Base-by-base conservation (phyloP, 2,329 filamentous ascomycete genomes). In the Colletotrichum cuscutae region DNA sequence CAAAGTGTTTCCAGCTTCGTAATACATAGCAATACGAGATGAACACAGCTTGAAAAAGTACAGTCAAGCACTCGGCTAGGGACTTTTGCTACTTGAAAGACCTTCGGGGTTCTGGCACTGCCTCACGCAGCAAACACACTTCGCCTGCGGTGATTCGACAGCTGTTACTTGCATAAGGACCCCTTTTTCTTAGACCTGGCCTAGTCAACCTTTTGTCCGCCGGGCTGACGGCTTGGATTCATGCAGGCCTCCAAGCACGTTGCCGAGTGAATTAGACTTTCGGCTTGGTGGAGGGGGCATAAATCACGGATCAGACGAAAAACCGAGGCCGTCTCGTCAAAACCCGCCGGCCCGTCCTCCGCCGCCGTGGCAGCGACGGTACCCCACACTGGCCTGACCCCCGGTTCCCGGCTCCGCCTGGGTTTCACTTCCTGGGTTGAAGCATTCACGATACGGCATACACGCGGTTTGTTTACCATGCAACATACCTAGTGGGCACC, bases 261-360 rank as follows among this genome's bases (percentile, higher is more conserved):
- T 57, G 28, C 58, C 57, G 28, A 28, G n/a, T 11, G 19, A 32
- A 54, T 60, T 64, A 69, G 11, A 59, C 59, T 69, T 72, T 63
- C 65, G 53, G 65, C 42, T 22, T n/a, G n/a, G 65, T 69, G 59
- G 65, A 69, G 59, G 66, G 52, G 24, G 70, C 70, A 72, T 72
- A 54, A 64, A 69, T 42, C 42, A 72, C 54, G 59, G 65, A 72
- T 60, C 28, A 64, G 53, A 69, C 59, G 32, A 59, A 46, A 68
- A 26, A 7, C 69, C 69, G 64, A 71, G 57, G n/a, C 58, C 37
- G 59, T 52, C 11, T 5, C 19, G 35, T 15, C 32, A 30, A 37
- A 13, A 42, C 54, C 42, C 37, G 13, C 37, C 58, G 53, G 65
- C 69, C 58, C 42, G 58, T 22, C 30, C 65, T 54, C 35, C 57